A percentile compares a stretch with the other conserved stretches of the same genome.
These are phyloP conservation scores for Thielaviopsis euricoi DNA, from an alignment of 2,329 filamentous ascomycete genomes.

Conservation along the genomic window DNA sequence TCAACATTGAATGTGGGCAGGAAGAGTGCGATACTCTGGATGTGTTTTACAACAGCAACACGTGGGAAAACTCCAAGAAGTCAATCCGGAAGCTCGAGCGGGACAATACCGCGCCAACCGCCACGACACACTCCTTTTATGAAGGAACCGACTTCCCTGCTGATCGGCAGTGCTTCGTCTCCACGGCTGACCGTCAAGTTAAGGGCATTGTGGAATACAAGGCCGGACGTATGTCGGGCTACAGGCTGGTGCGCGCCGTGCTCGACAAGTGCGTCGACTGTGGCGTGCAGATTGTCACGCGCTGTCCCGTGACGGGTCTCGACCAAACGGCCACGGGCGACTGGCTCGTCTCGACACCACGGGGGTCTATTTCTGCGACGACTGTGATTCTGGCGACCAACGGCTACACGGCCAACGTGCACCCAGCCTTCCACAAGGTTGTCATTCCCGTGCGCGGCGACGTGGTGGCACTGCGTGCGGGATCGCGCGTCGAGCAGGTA, in stretches of 20 bases:
- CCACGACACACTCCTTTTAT: background rate
- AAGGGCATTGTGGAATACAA: constrained; percentile 7
- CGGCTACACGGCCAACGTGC: constrained; percentile 15
- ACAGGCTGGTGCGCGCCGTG: constrained; percentile 7
- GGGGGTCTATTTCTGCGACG: constrained; percentile 13
- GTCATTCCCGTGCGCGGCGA: constrained; percentile 15
- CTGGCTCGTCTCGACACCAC: constrained; percentile 14
- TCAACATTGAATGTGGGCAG: constrained; percentile 12
- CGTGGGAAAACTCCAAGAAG: constrained; percentile 5
- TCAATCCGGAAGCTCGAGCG: constrained; percentile 1
- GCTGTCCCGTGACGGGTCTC: constrained; percentile 6
- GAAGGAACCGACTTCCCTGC: background rate
- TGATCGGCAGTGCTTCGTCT: background rate
- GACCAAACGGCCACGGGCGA: background rate
- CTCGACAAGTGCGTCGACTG: constrained; percentile 6
- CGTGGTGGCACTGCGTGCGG: constrained; percentile 4
- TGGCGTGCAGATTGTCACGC: constrained; percentile 5
- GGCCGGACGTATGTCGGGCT: constrained; percentile 9
- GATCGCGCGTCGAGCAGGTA: background rate
- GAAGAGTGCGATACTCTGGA: constrained; percentile 8
- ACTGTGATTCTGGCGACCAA: constrained; percentile 18
- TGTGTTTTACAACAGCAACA: constrained; percentile 5
- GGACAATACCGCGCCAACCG: background rate
- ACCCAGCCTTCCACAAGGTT: constrained; percentile 11
- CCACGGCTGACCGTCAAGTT: background rate